A percentile compares a stretch with the other conserved stretches of the same genome.
phyloP scores from a whole-genome alignment of 2,329 filamentous ascomycete genomes.

The Pseudofabraea citricarpa region DNA sequence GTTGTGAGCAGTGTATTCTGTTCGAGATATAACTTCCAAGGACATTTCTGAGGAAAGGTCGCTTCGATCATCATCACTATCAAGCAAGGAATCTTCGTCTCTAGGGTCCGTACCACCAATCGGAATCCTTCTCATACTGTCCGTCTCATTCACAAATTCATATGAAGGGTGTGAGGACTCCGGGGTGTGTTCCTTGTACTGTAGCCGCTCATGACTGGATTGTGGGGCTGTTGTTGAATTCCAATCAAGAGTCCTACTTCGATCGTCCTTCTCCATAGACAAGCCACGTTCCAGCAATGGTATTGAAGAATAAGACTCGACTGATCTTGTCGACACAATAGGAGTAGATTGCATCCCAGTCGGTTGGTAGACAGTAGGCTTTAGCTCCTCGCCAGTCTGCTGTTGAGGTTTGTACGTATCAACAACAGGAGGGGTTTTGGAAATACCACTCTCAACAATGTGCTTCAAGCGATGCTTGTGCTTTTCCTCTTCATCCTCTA shows the following conservation, averaged over 20 bases:
- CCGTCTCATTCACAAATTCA: conserved; percentile 49
- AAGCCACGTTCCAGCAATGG: conserved; percentile 69
- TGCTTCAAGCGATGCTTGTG: conserved; percentile 41
- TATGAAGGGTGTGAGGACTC: conserved; percentile 41
- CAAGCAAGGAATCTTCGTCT: conserved; percentile 19
- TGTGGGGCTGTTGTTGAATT: conserved; percentile 50
- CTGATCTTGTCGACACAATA: conserved; percentile 56
- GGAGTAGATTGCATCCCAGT: conserved; percentile 21
- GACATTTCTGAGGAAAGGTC: conserved; percentile 62
- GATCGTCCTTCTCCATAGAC: conserved; percentile 44
- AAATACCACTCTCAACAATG: conserved; percentile 36
- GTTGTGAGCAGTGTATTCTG: conserved; percentile 23
- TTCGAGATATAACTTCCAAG: conserved; percentile 36
- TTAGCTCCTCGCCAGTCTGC: conserved; percentile 14
- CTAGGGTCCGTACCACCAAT: conserved; percentile 12
- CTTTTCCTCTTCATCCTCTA: conserved; percentile 29
- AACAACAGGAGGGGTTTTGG: conserved; percentile 25
- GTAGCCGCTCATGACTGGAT: conserved; percentile 34
- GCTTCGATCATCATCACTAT: conserved; percentile 34
- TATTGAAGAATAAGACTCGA: conserved; percentile 71
- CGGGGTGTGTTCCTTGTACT: conserved; percentile 18
- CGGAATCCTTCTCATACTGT: conserved; percentile 35
- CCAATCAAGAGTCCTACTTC: conserved; percentile 42
- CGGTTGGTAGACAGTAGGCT: conserved; percentile 25
- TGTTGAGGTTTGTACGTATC: conserved; percentile 15